Conservation (phyloP, 176 grass and related monocot genomes). For the Puccinellia tenuiflora region DNA sequence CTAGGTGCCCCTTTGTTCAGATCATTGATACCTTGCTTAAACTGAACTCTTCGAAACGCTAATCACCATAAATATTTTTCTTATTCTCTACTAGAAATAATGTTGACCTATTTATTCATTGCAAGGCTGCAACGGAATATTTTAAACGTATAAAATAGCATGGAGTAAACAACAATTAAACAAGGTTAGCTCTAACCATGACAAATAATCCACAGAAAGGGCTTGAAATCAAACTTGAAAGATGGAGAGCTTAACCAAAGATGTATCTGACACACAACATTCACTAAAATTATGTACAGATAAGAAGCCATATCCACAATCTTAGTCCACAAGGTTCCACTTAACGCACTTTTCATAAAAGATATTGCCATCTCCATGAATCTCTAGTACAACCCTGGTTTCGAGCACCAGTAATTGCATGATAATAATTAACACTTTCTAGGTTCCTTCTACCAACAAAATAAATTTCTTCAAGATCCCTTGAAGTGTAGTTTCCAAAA, state of each 20-base stretch:
- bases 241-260: neutral
- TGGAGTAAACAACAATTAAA: conserved; percentile 2
- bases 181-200: neutral
- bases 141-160: conserved; percentile 4
- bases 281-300: neutral
- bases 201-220: neutral
- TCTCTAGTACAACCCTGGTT: neutral
- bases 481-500: neutral
- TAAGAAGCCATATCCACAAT: neutral
- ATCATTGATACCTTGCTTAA: conserved; percentile 23
- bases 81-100: neutral
- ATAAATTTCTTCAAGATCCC: neutral
- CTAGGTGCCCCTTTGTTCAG: conserved; percentile 1
- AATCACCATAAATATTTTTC: neutral
- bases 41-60: neutral
- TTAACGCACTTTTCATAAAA: no score
- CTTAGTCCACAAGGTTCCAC: no score
- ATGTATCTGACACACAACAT: neutral
- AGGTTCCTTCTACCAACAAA: neutral
- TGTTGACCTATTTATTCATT: neutral
- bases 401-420: neutral
- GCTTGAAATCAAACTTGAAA: neutral
- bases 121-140: neutral
- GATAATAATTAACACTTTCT: neutral
- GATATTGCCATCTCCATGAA: neutral